Base-by-base conservation (phyloP, 768 basidiomycete genomes). In the Tulasnella sp. region DNA sequence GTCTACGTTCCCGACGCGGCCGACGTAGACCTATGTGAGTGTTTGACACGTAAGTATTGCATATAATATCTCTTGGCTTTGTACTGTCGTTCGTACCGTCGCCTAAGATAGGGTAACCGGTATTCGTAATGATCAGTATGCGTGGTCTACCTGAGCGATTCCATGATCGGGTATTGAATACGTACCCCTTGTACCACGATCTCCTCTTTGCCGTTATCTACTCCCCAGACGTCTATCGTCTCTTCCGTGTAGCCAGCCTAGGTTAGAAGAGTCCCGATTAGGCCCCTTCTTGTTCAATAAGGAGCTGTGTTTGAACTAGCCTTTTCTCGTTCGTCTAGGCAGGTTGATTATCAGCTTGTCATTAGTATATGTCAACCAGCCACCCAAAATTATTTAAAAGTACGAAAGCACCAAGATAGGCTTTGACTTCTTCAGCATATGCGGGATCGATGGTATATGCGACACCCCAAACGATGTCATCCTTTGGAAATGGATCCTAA, bases 181-280 rank as follows among this genome's bases (percentile, higher is more conserved):
- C 15, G 41, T 31, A 42, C 4, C 61, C 61, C 12, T 62, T 34
- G 21, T 10, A 69, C 75, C 8, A 84, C 70, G 0, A 84, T 73
- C 54, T 70, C 72, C 63, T 86, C 82, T 2, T 69, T 65, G 2
- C 78, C 80, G 38, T 74, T 73, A 21, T 76, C 73, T 30, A 83
- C 67, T 29, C 79, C 78, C 69, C 85, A 83, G 12, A 97, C 76
- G 60, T 92, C 81, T 10, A 92, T 68, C 0, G 75, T 78, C 64
- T 93, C 87, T 68, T 85, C 73, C 8, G 90, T 91, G 71, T 96
- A 97, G 21, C 93, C 92, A 65, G 93, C 91, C 87, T 92, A 66
- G 1, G 59, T 5, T 4, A 59, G 21, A 15, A 46, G 7, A 12
- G 30, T 5, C 12, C 19, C 21, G 1, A 43, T 34, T 21, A 25